Conservation (phyloP, 2,329 filamentous ascomycete species). For the Pezizomycotina sp. region DNA sequence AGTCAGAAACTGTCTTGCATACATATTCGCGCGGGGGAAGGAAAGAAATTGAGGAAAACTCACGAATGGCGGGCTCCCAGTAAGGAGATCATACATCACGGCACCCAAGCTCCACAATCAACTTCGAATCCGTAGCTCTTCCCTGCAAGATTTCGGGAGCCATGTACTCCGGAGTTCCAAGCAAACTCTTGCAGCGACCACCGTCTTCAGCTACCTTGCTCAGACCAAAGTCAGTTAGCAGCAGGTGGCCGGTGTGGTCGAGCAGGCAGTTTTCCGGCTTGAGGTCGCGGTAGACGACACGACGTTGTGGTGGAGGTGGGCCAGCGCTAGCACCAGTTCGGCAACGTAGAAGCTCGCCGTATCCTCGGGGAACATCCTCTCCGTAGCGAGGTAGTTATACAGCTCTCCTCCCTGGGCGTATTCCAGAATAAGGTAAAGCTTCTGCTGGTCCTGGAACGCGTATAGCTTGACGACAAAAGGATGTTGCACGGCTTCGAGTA, state of each 20-base stretch:
- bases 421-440: slow-evolving; percentile 91
- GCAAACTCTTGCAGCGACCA: slow-evolving; percentile 65
- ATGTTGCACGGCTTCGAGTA: slow-evolving; percentile 86
- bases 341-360: slow-evolving; percentile 96
- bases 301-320: slow-evolving; percentile 78
- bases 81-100: slow-evolving; percentile 80
- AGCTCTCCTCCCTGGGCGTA: slow-evolving; percentile 95
- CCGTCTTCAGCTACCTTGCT: slow-evolving; percentile 68
- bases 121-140: slow-evolving; percentile 79
- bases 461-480: slow-evolving; percentile 96
- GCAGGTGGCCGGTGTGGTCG: slow-evolving; percentile 75
- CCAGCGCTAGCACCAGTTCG: slow-evolving; percentile 85
- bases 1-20: background rate
- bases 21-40: too few species aligned
- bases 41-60: background rate
- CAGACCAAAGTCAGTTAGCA: slow-evolving; percentile 90
- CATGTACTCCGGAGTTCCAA: slow-evolving; percentile 98
- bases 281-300: slow-evolving; percentile 88
- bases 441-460: slow-evolving; percentile 95
- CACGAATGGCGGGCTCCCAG: slow-evolving; percentile 70
- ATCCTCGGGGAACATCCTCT: slow-evolving; percentile 86
- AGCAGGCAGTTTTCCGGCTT: slow-evolving; percentile 97
- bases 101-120: slow-evolving; percentile 97
- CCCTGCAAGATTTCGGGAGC: slow-evolving; percentile 85
- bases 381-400: slow-evolving; percentile 82